Percentiles rank a stretch among this genome's conserved stretches.
Conservation (phyloP, 495 filamentous ascomycete genomes). For the Talaromyces thailandensis region DNA sequence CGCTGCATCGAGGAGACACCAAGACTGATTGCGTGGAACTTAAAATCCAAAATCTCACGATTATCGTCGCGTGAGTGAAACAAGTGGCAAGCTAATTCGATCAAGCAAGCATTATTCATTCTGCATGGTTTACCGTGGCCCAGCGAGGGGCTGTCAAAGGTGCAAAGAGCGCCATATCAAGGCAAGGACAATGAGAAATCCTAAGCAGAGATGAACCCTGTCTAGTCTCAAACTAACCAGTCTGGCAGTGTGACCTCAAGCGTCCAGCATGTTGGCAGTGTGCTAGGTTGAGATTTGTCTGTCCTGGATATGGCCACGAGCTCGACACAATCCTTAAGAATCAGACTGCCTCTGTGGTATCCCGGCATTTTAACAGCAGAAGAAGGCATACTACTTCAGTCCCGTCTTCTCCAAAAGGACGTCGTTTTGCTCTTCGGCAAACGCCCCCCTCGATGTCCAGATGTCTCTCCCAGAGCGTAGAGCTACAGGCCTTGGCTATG, state of each 20-base stretch:
- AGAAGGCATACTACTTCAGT: too few species aligned
- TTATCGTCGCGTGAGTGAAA: background rate
- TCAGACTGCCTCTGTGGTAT: background rate
- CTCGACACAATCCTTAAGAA: background rate
- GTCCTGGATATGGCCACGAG: constrained; percentile 1
- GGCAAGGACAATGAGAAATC: background rate
- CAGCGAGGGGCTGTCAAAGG: constrained; percentile 1
- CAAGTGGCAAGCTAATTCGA: background rate
- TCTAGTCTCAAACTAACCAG: background rate
- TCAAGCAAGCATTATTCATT: too few species aligned
- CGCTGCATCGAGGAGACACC: too few species aligned
- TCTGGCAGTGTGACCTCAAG: background rate
- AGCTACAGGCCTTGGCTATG: background rate
- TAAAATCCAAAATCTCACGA: background rate
- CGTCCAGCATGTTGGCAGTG: background rate
- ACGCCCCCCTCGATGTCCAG: background rate
- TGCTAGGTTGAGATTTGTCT: background rate
- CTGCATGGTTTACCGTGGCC: constrained; percentile 3
- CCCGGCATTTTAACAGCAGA: too few species aligned
- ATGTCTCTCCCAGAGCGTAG: background rate
- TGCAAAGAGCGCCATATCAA: constrained; percentile 5
- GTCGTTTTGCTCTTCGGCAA: background rate
- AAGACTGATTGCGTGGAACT: too few species aligned
- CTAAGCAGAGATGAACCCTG: too few species aligned
- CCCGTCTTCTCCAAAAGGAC: too few species aligned